These are phyloP conservation scores for Triticum dicoccoides DNA, from an alignment of 176 grass and related monocot species.

Conservation along the genomic window DNA sequence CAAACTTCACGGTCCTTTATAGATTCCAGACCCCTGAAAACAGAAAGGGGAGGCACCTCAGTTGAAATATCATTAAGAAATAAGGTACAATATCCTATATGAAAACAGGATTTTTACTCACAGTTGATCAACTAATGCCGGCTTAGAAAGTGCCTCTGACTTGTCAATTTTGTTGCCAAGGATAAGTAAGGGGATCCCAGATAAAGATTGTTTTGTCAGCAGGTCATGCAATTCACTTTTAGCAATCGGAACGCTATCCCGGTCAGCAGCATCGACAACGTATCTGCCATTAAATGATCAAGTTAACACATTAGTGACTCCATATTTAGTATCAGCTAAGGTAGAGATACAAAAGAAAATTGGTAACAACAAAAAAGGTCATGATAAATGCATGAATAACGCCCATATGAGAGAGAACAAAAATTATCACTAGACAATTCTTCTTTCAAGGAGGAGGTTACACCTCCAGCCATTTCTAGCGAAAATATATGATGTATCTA, in stretches of 20 bases:
- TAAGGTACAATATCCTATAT: not conserved
- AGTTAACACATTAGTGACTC: not conserved
- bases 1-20: conserved; percentile 90
- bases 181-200: conserved; percentile 86
- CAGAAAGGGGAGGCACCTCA: conserved; percentile 19
- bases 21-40: conserved; percentile 65
- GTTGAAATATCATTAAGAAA: conserved; percentile 27
- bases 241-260: conserved; percentile 82
- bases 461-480: too few species aligned
- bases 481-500: not conserved
- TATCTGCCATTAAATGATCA: conserved; percentile 49
- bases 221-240: conserved; percentile 96
- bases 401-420: not conserved
- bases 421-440: too few species aligned
- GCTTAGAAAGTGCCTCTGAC: conserved; percentile 91
- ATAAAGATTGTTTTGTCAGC: conserved; percentile 81
- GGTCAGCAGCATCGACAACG: conserved; percentile 88
- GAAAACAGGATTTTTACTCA: conserved; percentile 41
- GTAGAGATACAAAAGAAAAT: not conserved
- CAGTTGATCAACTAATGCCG: conserved; percentile 87
- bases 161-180: conserved; percentile 99
- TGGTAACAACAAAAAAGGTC: not conserved
- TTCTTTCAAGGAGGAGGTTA: too few species aligned
- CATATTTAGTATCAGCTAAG: not conserved
- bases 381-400: not conserved